Conservation (phyloP, 495 filamentous ascomycete species). For the Penicillium desertorum region DNA sequence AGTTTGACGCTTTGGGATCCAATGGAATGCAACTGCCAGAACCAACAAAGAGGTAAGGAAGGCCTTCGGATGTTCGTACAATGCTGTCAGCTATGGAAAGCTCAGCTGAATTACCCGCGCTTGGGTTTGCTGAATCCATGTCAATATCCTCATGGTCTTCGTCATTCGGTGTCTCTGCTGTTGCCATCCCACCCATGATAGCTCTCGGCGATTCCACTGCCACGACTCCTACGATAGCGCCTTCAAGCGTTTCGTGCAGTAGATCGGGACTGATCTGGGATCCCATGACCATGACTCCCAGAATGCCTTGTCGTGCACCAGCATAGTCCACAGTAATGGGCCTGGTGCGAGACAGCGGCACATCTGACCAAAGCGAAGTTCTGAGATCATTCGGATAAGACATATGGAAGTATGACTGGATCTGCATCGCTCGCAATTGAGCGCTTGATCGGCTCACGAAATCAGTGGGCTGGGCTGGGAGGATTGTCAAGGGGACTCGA, state of each 20-base stretch:
- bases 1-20: constrained; percentile 44
- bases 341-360: constrained; percentile 45
- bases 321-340: constrained; percentile 59
- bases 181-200: constrained; percentile 22
- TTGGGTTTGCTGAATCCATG: constrained; percentile 23
- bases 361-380: constrained; percentile 47
- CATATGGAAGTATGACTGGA: constrained; percentile 74
- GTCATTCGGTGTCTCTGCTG: constrained; percentile 4
- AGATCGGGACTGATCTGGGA: constrained; percentile 48
- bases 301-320: constrained; percentile 50
- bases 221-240: constrained; percentile 57
- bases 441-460: constrained; percentile 63
- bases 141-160: constrained; percentile 26
- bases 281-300: constrained; percentile 54
- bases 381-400: constrained; percentile 34
- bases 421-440: constrained; percentile 75
- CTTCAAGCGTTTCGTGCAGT: constrained; percentile 54
- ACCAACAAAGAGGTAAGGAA: constrained; percentile 46
- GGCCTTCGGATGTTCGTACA: constrained; percentile 36
- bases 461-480: constrained; percentile 60
- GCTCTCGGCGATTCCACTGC: constrained; percentile 47
- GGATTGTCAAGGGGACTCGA: constrained; percentile 38
- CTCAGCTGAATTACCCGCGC: not conserved
- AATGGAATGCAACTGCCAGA: constrained; percentile 41
- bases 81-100: constrained; percentile 23